Evolutionary conservation across 305 asterid species (phyloP).

Genomic region (Solanum hybrid): DNA sequence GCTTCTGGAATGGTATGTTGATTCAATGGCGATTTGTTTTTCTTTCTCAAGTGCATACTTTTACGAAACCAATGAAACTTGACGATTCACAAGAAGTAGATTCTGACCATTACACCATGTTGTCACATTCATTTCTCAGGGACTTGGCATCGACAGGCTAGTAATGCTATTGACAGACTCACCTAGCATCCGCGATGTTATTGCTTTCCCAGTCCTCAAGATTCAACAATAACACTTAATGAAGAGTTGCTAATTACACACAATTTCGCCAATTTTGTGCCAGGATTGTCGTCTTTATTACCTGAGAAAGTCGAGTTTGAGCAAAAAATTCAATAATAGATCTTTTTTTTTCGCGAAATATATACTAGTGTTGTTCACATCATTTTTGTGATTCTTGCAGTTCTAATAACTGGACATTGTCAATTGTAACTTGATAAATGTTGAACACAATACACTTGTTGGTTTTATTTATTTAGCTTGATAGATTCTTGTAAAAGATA

Average conservation of each 20-base stretch:
- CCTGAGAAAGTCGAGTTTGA: background rate
- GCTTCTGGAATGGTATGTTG: constrained; percentile 93
- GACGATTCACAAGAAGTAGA: background rate
- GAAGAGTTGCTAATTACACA: background rate
- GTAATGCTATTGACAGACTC: constrained; percentile 92
- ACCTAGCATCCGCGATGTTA: constrained; percentile 79
- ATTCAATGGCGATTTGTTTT: background rate
- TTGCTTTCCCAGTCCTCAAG: constrained; percentile 85
- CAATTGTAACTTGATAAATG: background rate
- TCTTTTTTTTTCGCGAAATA: background rate
- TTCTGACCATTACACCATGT: background rate
- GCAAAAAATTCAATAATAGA: background rate
- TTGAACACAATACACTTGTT: background rate
- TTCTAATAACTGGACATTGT: background rate
- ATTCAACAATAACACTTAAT: constrained; percentile 25
- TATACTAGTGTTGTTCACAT: background rate
- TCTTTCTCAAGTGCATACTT: background rate
- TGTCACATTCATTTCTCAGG: constrained; percentile 28
- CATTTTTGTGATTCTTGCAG: background rate
- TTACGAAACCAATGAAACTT: background rate
- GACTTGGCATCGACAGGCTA: constrained; percentile 88
- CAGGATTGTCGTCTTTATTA: background rate
- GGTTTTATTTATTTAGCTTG: background rate
- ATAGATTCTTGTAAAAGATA: background rate
- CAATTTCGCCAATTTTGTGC: background rate